Conservation (phyloP, 495 filamentous ascomycete species). For the Penicilliopsis zonata region DNA sequence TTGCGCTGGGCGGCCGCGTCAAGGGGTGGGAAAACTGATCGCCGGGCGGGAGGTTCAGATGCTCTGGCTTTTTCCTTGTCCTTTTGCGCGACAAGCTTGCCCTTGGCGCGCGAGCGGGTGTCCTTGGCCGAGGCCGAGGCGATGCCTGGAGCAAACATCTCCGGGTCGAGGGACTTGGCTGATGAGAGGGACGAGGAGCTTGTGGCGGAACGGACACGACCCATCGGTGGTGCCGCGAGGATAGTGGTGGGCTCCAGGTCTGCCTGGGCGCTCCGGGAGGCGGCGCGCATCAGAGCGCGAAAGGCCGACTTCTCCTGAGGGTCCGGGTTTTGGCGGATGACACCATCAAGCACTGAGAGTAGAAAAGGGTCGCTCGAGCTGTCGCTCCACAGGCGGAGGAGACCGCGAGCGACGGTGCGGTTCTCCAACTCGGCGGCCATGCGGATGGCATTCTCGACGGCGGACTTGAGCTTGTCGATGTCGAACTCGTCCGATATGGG, state of each 20-base stretch:
- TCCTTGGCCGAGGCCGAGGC: slow-evolving; percentile 8
- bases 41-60: slow-evolving; percentile 2
- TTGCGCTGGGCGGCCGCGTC: slow-evolving; percentile 12
- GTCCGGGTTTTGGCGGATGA: slow-evolving; percentile 13
- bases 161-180: slow-evolving; percentile 20
- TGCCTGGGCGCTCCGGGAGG: slow-evolving; percentile 9
- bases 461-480: slow-evolving; percentile 13
- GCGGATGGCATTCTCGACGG: slow-evolving; percentile 11
- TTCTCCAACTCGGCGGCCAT: slow-evolving; percentile 15
- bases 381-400: slow-evolving; percentile 16
- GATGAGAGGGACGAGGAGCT: slow-evolving; percentile 35
- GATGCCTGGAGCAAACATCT: slow-evolving; percentile 12
- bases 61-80: slow-evolving; percentile 5
- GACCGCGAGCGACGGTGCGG: slow-evolving; percentile 12
- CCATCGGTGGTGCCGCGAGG: slow-evolving; percentile 3
- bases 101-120: slow-evolving; percentile 8
- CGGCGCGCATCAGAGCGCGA: slow-evolving; percentile 13
- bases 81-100: slow-evolving; percentile 17
- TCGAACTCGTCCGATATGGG: slow-evolving; percentile 12
- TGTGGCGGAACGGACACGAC: slow-evolving; percentile 23
- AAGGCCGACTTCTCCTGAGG: slow-evolving; percentile 13
- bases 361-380: slow-evolving; percentile 13
- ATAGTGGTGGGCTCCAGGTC: slow-evolving; percentile 4
- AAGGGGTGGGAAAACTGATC: slow-evolving; percentile 6
- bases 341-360: slow-evolving; percentile 14